A percentile compares a stretch with the other conserved stretches of the same genome.
These are phyloP conservation scores for Staphylotrichum tortipilum DNA, from an alignment of 495 filamentous ascomycete species.

Conservation along the genomic window DNA sequence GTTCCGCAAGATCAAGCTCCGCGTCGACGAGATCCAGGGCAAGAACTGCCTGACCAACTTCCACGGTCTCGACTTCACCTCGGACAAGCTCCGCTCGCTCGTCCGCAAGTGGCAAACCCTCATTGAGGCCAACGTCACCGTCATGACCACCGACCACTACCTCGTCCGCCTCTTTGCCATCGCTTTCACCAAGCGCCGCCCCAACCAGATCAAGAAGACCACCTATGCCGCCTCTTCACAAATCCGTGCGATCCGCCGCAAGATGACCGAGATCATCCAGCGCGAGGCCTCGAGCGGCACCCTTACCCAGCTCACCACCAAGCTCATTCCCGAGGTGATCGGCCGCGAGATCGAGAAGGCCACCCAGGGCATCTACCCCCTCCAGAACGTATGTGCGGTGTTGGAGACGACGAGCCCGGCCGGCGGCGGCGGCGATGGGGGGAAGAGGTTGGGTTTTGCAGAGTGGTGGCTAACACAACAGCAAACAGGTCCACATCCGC, in stretches of 20 bases:
- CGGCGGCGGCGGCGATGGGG: not conserved
- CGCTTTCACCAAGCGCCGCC: slow-evolving; percentile 96
- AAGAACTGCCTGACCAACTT: slow-evolving; percentile 99
- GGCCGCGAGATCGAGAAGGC: slow-evolving; percentile 99
- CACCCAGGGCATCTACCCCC: slow-evolving; percentile 96
- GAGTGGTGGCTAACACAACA: slow-evolving; percentile 18
- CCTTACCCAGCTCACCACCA: slow-evolving; percentile 86
- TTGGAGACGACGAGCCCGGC: no score
- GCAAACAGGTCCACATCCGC: slow-evolving; percentile 85
- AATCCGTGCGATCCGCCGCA: slow-evolving; percentile 93
- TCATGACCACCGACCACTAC: slow-evolving; percentile 99
- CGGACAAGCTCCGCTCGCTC: slow-evolving; percentile 96
- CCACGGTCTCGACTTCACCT: slow-evolving; percentile 99
- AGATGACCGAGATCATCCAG: slow-evolving; percentile 99
- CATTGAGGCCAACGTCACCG: slow-evolving; percentile 98
- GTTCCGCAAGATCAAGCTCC: slow-evolving; percentile 98
- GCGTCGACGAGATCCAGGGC: slow-evolving; percentile 96
- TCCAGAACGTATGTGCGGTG: slow-evolving; percentile 96
- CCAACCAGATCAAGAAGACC: slow-evolving; percentile 99
- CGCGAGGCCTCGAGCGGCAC: slow-evolving; percentile 91
- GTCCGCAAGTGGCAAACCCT: slow-evolving; percentile 99
- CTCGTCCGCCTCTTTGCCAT: slow-evolving; percentile 96
- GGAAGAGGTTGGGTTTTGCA: not conserved
- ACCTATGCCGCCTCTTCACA: slow-evolving; percentile 94
- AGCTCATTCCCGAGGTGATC: slow-evolving; percentile 98